phyloP scores from a whole-genome alignment of 148 eudicot genomes.

The Fagopyrum tataricum region DNA sequence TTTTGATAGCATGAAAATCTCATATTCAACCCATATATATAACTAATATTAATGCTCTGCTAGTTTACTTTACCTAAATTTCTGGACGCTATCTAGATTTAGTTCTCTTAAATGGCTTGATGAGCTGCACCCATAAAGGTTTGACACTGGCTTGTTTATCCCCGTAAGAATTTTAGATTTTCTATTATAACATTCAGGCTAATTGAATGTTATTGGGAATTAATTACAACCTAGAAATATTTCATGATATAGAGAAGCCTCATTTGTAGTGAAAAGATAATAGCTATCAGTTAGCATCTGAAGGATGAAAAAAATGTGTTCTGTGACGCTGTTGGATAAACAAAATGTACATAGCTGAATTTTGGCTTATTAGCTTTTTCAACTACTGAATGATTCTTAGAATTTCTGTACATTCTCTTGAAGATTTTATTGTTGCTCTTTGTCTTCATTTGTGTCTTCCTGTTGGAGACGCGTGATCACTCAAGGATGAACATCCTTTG shows the following conservation, averaged over 20 bases:
- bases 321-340: neutral
- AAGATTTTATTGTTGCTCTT: neutral
- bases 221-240: neutral
- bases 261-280: neutral
- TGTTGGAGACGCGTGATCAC: neutral
- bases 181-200: neutral
- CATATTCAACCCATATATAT: neutral
- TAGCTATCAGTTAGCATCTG: neutral
- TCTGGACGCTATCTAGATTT: neutral
- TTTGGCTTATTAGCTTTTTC: neutral
- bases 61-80: neutral
- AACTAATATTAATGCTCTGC: too few species aligned
- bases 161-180: neutral
- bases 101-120: neutral
- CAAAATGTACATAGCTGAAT: neutral
- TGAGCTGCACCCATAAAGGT: neutral
- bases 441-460: neutral
- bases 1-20: neutral
- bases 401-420: neutral
- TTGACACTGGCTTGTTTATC: neutral
- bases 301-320: neutral
- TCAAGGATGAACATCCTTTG: neutral
- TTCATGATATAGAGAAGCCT: neutral
- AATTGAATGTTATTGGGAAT: neutral
- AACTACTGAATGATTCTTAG: neutral